Conservation (phyloP, 352 stramenopile genomes). For the Phytopythium kandeliae region DNA sequence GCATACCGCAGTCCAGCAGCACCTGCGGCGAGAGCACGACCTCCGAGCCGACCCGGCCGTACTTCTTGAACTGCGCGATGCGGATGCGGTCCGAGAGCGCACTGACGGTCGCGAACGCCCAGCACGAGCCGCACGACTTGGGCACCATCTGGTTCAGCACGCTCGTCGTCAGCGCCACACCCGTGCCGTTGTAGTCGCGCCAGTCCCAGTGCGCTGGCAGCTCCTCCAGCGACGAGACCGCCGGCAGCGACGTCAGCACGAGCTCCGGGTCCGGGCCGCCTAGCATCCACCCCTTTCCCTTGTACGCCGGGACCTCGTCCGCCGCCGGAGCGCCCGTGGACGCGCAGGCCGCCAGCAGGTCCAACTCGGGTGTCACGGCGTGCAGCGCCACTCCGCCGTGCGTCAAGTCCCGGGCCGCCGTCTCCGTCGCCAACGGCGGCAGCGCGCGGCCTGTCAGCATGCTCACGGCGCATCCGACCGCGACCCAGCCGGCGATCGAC, state of each 20-base stretch:
- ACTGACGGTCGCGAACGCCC: constrained; percentile 67
- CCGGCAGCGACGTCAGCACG: constrained; percentile 34
- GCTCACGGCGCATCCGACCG: constrained; percentile 41
- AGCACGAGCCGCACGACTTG: constrained; percentile 70
- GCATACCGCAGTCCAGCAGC: constrained; percentile 75
- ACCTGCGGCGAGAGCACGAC: constrained; percentile 63
- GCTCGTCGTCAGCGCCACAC: constrained; percentile 65
- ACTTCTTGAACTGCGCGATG: constrained; percentile 61
- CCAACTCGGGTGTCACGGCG: constrained; percentile 41
- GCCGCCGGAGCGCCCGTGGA: constrained; percentile 10
- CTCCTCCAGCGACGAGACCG: constrained; percentile 46
- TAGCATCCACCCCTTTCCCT: constrained; percentile 58
- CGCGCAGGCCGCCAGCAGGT: constrained; percentile 42
- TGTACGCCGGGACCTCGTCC: constrained; percentile 17
- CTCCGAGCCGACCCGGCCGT: constrained; percentile 43
- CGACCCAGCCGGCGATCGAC: constrained; percentile 45
- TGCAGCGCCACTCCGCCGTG: constrained; percentile 34
- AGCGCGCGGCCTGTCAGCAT: constrained; percentile 12
- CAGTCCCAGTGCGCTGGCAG: constrained; percentile 70
- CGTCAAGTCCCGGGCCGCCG: constrained; percentile 29
- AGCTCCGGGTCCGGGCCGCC: constrained; percentile 53
- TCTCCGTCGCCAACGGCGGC: constrained; percentile 7
- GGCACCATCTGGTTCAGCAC: constrained; percentile 80
- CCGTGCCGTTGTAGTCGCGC: constrained; percentile 74
- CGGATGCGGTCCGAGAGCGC: constrained; percentile 75